Evolutionary conservation across 1,284 basidiomycete species (phyloP), one percentile per base, ranked within the genome.

Genomic region (Cryptococcus sp.): DNA sequence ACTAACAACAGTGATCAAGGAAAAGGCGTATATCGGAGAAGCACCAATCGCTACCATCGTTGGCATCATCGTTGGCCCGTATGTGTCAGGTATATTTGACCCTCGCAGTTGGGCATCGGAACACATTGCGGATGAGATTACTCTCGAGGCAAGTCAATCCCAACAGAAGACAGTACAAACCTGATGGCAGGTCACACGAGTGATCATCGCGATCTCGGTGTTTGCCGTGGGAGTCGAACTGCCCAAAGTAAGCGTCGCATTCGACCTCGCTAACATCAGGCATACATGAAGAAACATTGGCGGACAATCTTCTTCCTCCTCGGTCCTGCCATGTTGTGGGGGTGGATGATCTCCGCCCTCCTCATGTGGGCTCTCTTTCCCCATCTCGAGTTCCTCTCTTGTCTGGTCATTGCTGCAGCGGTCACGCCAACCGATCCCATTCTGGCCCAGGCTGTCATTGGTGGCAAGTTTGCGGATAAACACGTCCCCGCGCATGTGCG

Each of bases 171-270:
- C 9, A 31, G 28, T 31, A 7, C 9, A 7, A 14, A 31, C 14
- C 28, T 31, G 28, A 31, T 31, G 9, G 9, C 28, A 31, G 28
- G 28, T 31, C 28, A 93, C 91, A 19, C 81, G 94, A n/a, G 85
- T 98, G 50, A 88, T 97, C 48, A 84, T 98, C 42, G 94, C 94
- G 5, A 87, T 98, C 50, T 92, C 92, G 34, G 94, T 99, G 4
- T 99, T 99, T 71, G 92, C 94, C 10, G 90, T 98, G 53, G 95
- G 95, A 3, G 95, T 98, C 34, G 89, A 95, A 66, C 75, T 95
- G 64, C 92, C 92, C 23, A 93, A 92, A 74, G 73, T 69, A 35
- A 42, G 69, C 50, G 0, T 10, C 7, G 5, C n/a, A 12, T 16
- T 39, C 34, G 18, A 9, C 18, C 34, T 36, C 28, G 12, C 5